Base-by-base conservation (phyloP, 2,329 filamentous ascomycete genomes). In the Cladosporium halotolerans region DNA sequence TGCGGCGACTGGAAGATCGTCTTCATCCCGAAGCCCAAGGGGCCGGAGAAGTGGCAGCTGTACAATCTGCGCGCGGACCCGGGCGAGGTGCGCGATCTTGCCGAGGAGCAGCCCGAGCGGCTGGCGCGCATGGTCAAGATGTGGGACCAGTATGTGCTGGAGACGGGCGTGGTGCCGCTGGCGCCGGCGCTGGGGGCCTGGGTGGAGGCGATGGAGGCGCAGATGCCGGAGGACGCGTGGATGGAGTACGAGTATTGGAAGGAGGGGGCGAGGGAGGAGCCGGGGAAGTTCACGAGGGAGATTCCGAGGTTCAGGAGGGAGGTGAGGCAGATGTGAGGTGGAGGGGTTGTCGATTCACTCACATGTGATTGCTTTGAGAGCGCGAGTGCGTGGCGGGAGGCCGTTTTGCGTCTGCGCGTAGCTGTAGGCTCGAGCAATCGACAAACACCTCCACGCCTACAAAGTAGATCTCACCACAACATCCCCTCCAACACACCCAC, bases 221-320 rank as follows among this genome's bases (percentile, higher is more conserved):
- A 84, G 72, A 84, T 84, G 81, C 78, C 77, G 0, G 80, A 84
- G 65, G 81, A 83, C 62, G 79, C 76, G 6, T 83, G 80, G 81
- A 83, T 84, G 68, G 80, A 84, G 68, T 83, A 82, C 64, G 79
- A 83, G 66, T 84, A 83, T 58, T 84, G 80, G 80, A 77, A 79
- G 55, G 70, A 73, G 3, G 77, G 77, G 0, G 77, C 76, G 3
- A 68, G 76, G 33, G 67, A 71, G 18, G 57, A 66, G 44, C 67
- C 67, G n/a, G 61, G 68, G 55, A 60, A 63, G 49, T 71, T 70
- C 40, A 59, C 58, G 19, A 67, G 58, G 58, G 55, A 64, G 10
- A 61, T 66, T 34, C 64, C 63, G 10, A 62, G 65, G 50, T 69
- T 69, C 49, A 55, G 52, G 34, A 60, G 63, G 43, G 53, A 51